Conservation (phyloP, 352 stramenopile genomes). For the Globisporangium mamillatum region DNA sequence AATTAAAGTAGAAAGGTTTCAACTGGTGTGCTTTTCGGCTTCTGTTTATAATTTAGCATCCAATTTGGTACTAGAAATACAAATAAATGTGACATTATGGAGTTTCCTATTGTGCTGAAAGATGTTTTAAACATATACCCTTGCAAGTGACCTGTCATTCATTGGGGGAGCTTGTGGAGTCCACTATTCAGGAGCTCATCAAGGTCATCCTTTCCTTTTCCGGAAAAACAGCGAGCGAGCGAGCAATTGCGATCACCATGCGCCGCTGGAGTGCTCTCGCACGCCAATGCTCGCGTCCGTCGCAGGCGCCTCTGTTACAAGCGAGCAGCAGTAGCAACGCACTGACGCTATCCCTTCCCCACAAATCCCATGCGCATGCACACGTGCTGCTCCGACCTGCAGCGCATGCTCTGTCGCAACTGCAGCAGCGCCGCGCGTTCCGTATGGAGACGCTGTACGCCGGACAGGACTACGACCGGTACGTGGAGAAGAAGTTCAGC, state of each 20-base stretch:
- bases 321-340: neutral
- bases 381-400: neutral
- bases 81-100: neutral
- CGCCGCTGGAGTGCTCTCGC: constrained; percentile 11
- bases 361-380: neutral
- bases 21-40: neutral
- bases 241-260: neutral
- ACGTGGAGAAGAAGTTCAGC: constrained; percentile 78
- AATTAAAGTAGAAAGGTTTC: neutral
- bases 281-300: neutral
- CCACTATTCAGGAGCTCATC: neutral
- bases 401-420: neutral
- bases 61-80: neutral
- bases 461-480: constrained; percentile 58
- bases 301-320: neutral
- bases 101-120: neutral
- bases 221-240: neutral
- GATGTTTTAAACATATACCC: neutral
- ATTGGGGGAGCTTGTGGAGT: neutral
- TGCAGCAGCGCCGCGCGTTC: constrained; percentile 15
- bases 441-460: constrained; percentile 63
- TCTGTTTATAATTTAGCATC: neutral
- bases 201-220: neutral
- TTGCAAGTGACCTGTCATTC: neutral
- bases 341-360: neutral